Conservation (phyloP, 495 filamentous ascomycete species). For the Hypoxylon lienhwacheense region DNA sequence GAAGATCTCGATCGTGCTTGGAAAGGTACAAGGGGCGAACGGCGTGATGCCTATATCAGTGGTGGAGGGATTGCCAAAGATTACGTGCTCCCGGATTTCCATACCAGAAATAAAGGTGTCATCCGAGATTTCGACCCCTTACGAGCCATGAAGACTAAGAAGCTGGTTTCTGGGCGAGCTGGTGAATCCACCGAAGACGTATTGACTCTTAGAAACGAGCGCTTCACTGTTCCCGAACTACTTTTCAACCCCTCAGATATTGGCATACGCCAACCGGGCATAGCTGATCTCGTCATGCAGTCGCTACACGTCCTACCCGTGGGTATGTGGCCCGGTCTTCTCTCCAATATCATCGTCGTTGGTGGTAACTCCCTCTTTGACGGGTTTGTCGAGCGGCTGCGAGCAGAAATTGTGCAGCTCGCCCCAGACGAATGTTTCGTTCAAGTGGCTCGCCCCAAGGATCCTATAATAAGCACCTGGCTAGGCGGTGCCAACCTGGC, state of each 20-base stretch:
- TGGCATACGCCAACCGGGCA: slow-evolving; percentile 80
- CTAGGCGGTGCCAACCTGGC: slow-evolving; percentile 77
- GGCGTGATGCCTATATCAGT: slow-evolving; percentile 42
- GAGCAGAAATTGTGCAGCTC: slow-evolving; percentile 72
- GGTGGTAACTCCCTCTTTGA: slow-evolving; percentile 81
- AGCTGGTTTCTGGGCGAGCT: slow-evolving; percentile 53
- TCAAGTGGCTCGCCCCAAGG: slow-evolving; percentile 65
- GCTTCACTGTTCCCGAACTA: slow-evolving; percentile 88
- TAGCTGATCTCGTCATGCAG: slow-evolving; percentile 80
- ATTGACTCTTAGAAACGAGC: slow-evolving; percentile 84
- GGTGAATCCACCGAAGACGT: slow-evolving; percentile 73
- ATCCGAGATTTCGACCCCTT: slow-evolving; percentile 74
- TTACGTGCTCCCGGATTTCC: slow-evolving; percentile 92
- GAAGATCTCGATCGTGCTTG: slow-evolving; percentile 78
- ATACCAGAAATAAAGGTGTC: slow-evolving; percentile 70
- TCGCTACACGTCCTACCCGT: slow-evolving; percentile 74
- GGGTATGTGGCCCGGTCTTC: slow-evolving; percentile 72
- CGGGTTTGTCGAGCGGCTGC: slow-evolving; percentile 81
- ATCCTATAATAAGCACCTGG: slow-evolving; percentile 86
- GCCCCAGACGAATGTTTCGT: slow-evolving; percentile 78
- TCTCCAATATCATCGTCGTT: slow-evolving; percentile 86
- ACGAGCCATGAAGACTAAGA: slow-evolving; percentile 57
- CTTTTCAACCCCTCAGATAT: slow-evolving; percentile 86
- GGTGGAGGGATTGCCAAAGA: slow-evolving; percentile 82
- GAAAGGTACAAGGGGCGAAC: slow-evolving; percentile 71